phyloP scores from a whole-genome alignment of 2,329 filamentous ascomycete species.

The Fusarium dimerum region DNA sequence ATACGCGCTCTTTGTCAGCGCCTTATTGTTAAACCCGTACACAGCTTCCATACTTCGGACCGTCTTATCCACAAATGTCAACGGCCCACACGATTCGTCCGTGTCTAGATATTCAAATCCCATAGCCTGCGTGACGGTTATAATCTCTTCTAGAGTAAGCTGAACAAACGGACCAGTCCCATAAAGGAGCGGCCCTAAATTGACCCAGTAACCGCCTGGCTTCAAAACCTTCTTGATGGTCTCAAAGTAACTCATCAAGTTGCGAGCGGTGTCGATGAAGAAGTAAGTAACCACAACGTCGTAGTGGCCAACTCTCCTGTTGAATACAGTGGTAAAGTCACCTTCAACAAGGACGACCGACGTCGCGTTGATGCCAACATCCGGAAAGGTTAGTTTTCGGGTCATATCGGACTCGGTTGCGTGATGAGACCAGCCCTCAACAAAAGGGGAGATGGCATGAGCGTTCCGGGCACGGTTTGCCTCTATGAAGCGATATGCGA shows the following conservation, averaged over 20 bases:
- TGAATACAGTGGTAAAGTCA: slow-evolving; percentile 52
- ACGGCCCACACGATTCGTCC: slow-evolving; percentile 39
- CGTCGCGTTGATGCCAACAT: slow-evolving; percentile 35
- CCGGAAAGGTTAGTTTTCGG: slow-evolving; percentile 48
- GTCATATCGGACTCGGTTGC: slow-evolving; percentile 48
- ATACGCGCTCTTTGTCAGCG: slow-evolving; percentile 55
- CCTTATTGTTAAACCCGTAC: slow-evolving; percentile 53
- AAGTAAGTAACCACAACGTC: slow-evolving; percentile 58
- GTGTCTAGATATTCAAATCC: slow-evolving; percentile 54
- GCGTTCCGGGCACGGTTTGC: slow-evolving; percentile 25
- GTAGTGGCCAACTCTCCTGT: slow-evolving; percentile 32
- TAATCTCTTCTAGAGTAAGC: slow-evolving; percentile 54
- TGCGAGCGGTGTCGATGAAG: slow-evolving; percentile 62
- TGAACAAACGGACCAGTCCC: slow-evolving; percentile 57
- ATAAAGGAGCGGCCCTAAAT: slow-evolving; percentile 57
- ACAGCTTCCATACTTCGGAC: slow-evolving; percentile 49
- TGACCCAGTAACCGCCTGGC: slow-evolving; percentile 54
- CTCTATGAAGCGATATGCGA: slow-evolving; percentile 52
- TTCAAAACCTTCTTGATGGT: slow-evolving; percentile 50
- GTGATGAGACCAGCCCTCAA: slow-evolving; percentile 60
- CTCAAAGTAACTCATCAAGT: slow-evolving; percentile 55
- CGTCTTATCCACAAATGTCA: slow-evolving; percentile 43
- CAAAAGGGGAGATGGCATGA: slow-evolving; percentile 49
- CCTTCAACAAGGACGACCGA: slow-evolving; percentile 53
- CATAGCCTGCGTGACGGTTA: slow-evolving; percentile 47